Conservation (phyloP, 1,284 basidiomycete genomes). For the Exobasidium rhododendri region DNA sequence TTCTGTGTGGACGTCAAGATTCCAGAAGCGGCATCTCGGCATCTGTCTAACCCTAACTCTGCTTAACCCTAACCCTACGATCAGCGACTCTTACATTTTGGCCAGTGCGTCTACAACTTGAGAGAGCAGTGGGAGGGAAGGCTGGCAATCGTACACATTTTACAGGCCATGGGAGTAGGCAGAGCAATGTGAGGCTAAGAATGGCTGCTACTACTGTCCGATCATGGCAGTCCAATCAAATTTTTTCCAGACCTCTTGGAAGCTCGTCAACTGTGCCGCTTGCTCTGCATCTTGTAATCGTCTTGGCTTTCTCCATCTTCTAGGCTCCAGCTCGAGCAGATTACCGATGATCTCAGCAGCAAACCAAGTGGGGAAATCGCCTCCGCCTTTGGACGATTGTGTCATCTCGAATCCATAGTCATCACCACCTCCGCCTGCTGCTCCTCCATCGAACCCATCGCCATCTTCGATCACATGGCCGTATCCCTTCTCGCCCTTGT, state of each 20-base stretch:
- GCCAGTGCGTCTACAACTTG: no score
- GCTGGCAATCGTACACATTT: no score
- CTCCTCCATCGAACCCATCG: constrained; percentile 60
- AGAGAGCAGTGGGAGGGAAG: no score
- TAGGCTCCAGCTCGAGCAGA: constrained; percentile 80
- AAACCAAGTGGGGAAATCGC: constrained; percentile 59
- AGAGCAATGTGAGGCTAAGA: no score
- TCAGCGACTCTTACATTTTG: no score
- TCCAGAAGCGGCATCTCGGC: no score
- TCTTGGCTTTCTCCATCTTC: constrained; percentile 77
- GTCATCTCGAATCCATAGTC: constrained; percentile 73
- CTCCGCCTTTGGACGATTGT: constrained; percentile 10
- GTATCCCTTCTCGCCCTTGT: constrained; percentile 72
- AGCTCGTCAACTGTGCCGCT: constrained; percentile 53
- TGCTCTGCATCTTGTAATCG: constrained; percentile 62
- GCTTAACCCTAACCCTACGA: no score
- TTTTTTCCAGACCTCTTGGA: constrained; percentile 58
- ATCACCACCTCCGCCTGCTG: constrained; percentile 63
- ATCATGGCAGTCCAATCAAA: constrained; percentile 57
- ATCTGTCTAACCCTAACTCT: no score
- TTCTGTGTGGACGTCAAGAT: no score
- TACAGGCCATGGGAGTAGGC: no score
- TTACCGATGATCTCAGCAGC: constrained; percentile 93
- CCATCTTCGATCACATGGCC: constrained; percentile 66
- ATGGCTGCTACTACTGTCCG: not conserved